These are phyloP conservation scores for Macadamia integrifolia DNA, from an alignment of 164 flowering plant genomes.

Conservation along the genomic window DNA sequence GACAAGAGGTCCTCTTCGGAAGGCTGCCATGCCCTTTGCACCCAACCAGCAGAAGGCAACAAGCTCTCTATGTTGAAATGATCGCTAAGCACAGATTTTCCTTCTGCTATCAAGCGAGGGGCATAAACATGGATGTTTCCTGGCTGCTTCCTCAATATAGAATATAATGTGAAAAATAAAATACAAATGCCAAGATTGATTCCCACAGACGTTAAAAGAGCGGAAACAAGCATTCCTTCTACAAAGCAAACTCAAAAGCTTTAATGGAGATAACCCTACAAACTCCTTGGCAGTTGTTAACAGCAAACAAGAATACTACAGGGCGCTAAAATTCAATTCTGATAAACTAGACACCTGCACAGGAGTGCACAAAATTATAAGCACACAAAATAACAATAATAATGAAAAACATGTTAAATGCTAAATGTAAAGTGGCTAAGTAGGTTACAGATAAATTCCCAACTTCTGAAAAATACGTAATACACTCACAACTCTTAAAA, in stretches of 20 bases:
- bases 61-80: slow-evolving; percentile 50
- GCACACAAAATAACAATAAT: too few species aligned
- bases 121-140: slow-evolving; percentile 50
- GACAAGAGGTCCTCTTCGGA: slow-evolving; percentile 78
- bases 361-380: background rate
- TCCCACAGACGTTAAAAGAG: slow-evolving; percentile 80
- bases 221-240: slow-evolving; percentile 67
- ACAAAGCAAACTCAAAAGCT: slow-evolving; percentile 9
- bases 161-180: slow-evolving; percentile 56
- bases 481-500: too few species aligned
- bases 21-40: slow-evolving; percentile 60
- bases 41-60: slow-evolving; percentile 78
- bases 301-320: background rate
- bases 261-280: background rate
- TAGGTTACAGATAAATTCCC: too few species aligned
- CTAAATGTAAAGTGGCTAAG: too few species aligned
- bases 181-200: slow-evolving; percentile 74
- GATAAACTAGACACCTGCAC: background rate
- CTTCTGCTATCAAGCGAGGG: slow-evolving; percentile 72
- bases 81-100: slow-evolving; percentile 33
- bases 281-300: background rate
- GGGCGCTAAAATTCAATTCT: background rate
- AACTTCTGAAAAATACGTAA: too few species aligned
- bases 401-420: too few species aligned
- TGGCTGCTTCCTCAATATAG: slow-evolving; percentile 74